Conservation (phyloP, 73 alveolate genomes). For the Tetrahymena elliotti region DNA sequence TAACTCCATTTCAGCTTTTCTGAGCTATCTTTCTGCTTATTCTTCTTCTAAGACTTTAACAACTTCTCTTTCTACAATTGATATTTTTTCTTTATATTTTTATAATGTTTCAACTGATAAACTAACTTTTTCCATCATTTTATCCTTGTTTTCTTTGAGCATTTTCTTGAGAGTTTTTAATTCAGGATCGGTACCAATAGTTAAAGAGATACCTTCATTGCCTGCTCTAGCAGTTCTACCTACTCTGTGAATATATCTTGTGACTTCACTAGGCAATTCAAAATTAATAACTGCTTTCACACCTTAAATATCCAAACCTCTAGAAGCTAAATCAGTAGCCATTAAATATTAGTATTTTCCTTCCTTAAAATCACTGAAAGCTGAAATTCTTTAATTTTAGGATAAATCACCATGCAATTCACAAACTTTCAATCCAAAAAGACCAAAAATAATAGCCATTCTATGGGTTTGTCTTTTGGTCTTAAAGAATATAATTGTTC, state of each 20-base stretch:
- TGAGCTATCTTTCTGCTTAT: constrained; percentile 71
- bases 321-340: constrained; percentile 98
- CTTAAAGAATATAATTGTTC: constrained; percentile 87
- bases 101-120: constrained; percentile 13
- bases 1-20: constrained; percentile 73
- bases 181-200: constrained; percentile 93
- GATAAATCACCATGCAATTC: constrained; percentile 89
- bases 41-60: constrained; percentile 65
- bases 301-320: constrained; percentile 96
- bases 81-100: constrained; percentile 8
- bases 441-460: constrained; percentile 57
- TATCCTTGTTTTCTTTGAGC: constrained; percentile 25
- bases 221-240: constrained; percentile 99
- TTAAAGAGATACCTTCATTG: constrained; percentile 78
- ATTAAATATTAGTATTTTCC: constrained; percentile 84
- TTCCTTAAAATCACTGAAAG: constrained; percentile 77
- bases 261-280: constrained; percentile 90
- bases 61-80: constrained; percentile 55
- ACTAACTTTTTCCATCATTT: constrained; percentile 3
- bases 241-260: constrained; percentile 95
- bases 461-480: constrained; percentile 88
- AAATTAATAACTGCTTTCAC: constrained; percentile 92
- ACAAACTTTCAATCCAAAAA: constrained; percentile 69
- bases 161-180: constrained; percentile 62
- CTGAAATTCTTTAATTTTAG: constrained; percentile 73